Conservation (phyloP, 192 early-diverging fungal genomes). For the Chytriomyces confervae region DNA sequence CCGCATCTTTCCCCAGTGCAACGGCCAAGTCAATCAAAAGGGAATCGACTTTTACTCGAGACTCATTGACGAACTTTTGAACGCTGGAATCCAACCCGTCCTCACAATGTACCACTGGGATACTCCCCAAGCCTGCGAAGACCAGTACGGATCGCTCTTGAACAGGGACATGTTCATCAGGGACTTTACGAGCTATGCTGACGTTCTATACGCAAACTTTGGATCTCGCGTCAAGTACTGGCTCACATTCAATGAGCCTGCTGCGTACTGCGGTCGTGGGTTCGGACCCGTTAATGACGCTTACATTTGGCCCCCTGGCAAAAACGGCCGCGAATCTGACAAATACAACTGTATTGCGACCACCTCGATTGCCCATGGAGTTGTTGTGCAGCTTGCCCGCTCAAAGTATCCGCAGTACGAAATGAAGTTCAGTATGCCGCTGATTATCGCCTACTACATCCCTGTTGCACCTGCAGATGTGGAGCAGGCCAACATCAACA, state of each 20-base stretch:
- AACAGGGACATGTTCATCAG: slow-evolving; percentile 35
- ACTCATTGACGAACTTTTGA: slow-evolving; percentile 46
- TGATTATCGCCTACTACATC: slow-evolving; percentile 26
- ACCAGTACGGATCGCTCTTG: slow-evolving; percentile 40
- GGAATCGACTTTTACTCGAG: slow-evolving; percentile 55
- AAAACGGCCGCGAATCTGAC: not conserved
- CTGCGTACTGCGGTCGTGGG: slow-evolving; percentile 30
- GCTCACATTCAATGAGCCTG: slow-evolving; percentile 56
- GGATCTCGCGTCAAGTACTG: slow-evolving; percentile 53
- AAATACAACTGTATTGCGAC: slow-evolving; percentile 25
- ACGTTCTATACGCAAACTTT: slow-evolving; percentile 47
- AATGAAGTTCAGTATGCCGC: slow-evolving; percentile 32
- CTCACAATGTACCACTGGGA: slow-evolving; percentile 56
- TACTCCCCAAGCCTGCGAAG: slow-evolving; percentile 43
- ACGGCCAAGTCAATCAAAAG: slow-evolving; percentile 38
- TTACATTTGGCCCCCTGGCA: not conserved
- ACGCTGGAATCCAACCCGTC: slow-evolving; percentile 42
- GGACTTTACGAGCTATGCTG: slow-evolving; percentile 50
- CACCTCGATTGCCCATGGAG: slow-evolving; percentile 37
- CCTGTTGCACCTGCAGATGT: slow-evolving; percentile 27
- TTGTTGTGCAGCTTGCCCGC: slow-evolving; percentile 32
- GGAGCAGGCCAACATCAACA: slow-evolving; percentile 29
- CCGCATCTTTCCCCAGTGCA: slow-evolving; percentile 48
- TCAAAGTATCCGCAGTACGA: slow-evolving; percentile 26
- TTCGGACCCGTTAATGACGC: slow-evolving; percentile 18